These are phyloP conservation scores for Diaporthe vaccinii DNA, from an alignment of 2,329 filamentous ascomycete genomes.

Conservation along the genomic window DNA sequence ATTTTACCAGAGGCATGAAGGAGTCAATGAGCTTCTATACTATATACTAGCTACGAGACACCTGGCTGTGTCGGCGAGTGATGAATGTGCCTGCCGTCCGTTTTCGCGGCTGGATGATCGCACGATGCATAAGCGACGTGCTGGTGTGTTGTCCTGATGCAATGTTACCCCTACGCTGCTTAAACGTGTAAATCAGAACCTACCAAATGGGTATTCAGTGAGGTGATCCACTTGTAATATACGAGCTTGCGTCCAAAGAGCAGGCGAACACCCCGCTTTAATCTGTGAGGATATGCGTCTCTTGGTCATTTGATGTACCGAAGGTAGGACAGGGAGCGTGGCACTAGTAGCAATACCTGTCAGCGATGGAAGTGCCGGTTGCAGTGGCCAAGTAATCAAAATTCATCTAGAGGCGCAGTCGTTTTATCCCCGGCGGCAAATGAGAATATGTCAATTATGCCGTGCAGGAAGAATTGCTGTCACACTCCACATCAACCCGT, in stretches of 20 bases:
- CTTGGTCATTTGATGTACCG: constrained; percentile 21
- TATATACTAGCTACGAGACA: not conserved
- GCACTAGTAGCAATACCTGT: not conserved
- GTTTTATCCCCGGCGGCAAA: constrained; percentile 6
- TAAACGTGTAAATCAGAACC: not conserved
- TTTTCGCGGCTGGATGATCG: not conserved
- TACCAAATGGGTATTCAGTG: not conserved
- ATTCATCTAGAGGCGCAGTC: not conserved
- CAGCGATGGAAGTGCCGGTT: not conserved
- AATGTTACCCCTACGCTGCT: not conserved
- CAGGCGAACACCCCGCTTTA: not conserved
- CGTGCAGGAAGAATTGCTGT: not conserved
- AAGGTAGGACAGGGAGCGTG: not conserved
- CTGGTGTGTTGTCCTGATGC: constrained; percentile 3
- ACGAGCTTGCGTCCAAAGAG: not conserved
- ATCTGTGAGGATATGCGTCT: not conserved
- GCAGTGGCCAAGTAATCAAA: not conserved
- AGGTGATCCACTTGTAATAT: not conserved
- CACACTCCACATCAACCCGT: not conserved
- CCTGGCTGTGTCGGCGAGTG: not conserved
- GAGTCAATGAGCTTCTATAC: too few relatives aligned
- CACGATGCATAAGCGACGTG: not conserved
- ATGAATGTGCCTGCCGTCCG: not conserved
- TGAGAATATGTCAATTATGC: not conserved
- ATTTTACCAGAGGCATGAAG: not conserved